phyloP scores from a whole-genome alignment of 2,329 filamentous ascomycete species.

The Exophiala alcalophila region DNA sequence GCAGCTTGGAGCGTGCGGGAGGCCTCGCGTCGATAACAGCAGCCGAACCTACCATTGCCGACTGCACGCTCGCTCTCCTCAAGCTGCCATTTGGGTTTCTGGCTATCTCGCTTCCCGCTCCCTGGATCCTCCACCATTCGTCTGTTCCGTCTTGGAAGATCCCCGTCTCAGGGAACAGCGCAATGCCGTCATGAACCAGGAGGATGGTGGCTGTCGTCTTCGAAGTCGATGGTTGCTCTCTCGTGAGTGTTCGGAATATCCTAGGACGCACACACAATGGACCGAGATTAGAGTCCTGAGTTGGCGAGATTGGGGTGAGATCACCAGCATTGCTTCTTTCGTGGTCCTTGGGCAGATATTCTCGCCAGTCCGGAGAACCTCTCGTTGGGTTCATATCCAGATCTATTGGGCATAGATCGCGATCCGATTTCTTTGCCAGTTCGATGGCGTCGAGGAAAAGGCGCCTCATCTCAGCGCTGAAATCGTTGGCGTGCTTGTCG shows the following conservation, averaged over 20 bases:
- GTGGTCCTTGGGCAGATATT: slow-evolving; percentile 2
- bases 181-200: slow-evolving; percentile 1
- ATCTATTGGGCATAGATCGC: slow-evolving; percentile 4
- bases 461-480: slow-evolving; percentile 1
- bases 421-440: background rate
- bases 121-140: slow-evolving; percentile 1
- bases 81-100: background rate
- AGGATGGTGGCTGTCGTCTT: too few relatives aligned
- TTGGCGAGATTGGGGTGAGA: background rate
- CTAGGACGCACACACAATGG: slow-evolving; percentile 2
- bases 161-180: slow-evolving; percentile 4
- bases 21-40: background rate
- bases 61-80: slow-evolving; percentile 1
- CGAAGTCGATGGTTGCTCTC: background rate
- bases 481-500: background rate
- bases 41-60: background rate
- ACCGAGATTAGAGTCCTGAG: background rate
- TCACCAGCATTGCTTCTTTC: background rate
- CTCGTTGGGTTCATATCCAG: background rate
- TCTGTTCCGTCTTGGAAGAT: slow-evolving; percentile 4
- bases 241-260: slow-evolving; percentile 1
- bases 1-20: too few relatives aligned
- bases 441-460: slow-evolving; percentile 3
- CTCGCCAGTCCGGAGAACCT: background rate
- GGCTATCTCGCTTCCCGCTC: background rate